A percentile compares a stretch with the other conserved stretches of the same genome.
Evolutionary conservation across 75 land plant species (phyloP).

Genomic region (Cunninghamia lanceolata): DNA sequence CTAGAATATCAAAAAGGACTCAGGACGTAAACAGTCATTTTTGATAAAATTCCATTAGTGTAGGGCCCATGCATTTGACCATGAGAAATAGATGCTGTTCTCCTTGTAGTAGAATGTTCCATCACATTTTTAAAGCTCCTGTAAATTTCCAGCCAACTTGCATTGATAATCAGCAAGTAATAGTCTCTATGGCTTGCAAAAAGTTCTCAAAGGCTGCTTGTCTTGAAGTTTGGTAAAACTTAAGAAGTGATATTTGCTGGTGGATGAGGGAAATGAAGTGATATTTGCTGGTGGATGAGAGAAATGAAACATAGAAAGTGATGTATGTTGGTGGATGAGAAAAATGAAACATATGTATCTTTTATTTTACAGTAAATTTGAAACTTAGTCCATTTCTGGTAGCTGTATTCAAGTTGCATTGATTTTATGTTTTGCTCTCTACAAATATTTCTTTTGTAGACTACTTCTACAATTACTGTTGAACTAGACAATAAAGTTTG

Average conservation of each 20-base stretch:
- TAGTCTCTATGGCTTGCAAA: neutral
- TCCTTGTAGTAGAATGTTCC: neutral
- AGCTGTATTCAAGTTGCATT: neutral
- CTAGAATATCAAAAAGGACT: constrained; percentile 10
- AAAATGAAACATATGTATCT: neutral
- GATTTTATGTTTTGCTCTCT: neutral
- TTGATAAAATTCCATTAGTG: neutral
- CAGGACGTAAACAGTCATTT: neutral
- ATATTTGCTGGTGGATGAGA: neutral
- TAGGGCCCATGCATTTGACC: neutral
- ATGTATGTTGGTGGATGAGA: neutral
- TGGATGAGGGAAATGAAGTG: neutral
- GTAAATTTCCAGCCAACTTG: neutral
- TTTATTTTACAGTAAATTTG: neutral
- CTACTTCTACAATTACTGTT: neutral
- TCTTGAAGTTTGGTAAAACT: neutral
- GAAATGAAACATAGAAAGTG: neutral
- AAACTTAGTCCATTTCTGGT: neutral
- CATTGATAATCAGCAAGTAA: neutral
- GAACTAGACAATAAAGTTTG: neutral
- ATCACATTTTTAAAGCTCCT: neutral
- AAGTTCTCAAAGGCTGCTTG: neutral
- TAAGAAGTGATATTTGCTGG: neutral
- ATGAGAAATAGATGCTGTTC: neutral
- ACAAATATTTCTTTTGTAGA: neutral